phyloP scores from a whole-genome alignment of 2,329 filamentous ascomycete genomes.

The Aspergillus sojae region DNA sequence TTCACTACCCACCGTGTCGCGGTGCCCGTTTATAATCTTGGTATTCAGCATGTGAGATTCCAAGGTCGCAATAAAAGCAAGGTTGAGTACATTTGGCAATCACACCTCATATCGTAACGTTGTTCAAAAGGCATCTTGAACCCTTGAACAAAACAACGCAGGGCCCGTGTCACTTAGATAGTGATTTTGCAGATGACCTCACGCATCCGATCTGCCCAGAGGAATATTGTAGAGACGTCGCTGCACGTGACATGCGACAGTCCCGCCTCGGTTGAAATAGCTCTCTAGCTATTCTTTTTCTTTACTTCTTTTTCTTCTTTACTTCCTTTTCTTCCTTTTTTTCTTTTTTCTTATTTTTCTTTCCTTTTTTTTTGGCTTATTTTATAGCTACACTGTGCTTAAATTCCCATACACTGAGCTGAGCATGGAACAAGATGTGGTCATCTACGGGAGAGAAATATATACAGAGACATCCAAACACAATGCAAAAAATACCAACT shows the following conservation, averaged over 20 bases:
- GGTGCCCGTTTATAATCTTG: background rate
- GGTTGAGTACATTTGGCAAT: background rate
- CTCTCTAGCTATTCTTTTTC: background rate
- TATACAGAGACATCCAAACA: too few species aligned
- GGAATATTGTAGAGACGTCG: background rate
- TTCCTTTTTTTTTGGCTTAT: too few species aligned
- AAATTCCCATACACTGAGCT: too few species aligned
- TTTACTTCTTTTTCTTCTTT: background rate
- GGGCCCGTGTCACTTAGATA: background rate
- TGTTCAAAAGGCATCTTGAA: background rate
- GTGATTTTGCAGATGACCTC: background rate
- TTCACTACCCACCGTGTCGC: background rate
- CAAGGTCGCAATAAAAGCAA: background rate
- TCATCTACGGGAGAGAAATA: too few species aligned
- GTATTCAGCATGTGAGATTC: background rate
- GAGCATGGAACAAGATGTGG: too few species aligned
- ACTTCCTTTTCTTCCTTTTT: too few species aligned
- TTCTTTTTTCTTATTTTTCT: too few species aligned
- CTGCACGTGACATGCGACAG: background rate
- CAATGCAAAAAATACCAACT: background rate
- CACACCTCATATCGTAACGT: background rate
- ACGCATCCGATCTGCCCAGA: background rate
- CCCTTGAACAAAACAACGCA: too few species aligned
- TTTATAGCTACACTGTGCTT: too few species aligned
- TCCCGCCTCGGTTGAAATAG: too few species aligned